Evolutionary conservation across 805 yeast species (phyloP), one percentile per base, ranked within the genome.

Genomic region (Clavispora vitiphila): DNA sequence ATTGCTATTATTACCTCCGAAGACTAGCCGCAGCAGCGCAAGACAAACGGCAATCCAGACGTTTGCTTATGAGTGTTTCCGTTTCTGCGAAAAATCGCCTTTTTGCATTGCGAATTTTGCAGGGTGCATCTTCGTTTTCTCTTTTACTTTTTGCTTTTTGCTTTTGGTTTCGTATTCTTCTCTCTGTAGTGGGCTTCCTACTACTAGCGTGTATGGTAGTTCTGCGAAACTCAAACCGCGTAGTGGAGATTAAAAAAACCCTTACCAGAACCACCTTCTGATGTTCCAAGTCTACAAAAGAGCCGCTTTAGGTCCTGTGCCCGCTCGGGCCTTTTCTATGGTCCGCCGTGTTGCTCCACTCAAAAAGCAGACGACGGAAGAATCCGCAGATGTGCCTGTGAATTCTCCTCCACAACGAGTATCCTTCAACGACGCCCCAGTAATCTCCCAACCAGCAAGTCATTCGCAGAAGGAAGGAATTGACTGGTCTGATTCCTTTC

Each of bases 401-500:
- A 27, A 40, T 1, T 18, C 27, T 10, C 20, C 40, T 5, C 37
- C 41, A 3, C 48, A 41, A 5, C 26, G 34, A 20, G 24, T 43
- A 5, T 38, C 58, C 5, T 50, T 60, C 29, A 46, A 52, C 15
- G 66, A 61, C 38, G 39, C 58, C 15, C 65, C 65, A 2, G 37
- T 50, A 1, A 43, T 44, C 24, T 39, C 47, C 8, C 44, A 44
- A 15, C 46, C 41, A 1, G 53, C 52, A 12, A n/a, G n/a, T n/a
- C n/a, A n/a, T n/a, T n/a, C n/a, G n/a, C n/a, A n/a, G n/a, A 57
- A 58, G 14, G 42, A 35, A n/a, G 40, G 46, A 1, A 65, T 72
- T 31, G 80, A 91, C 61, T 93, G 98, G 98, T 74, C 90, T 10
- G 81, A 77, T 20, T 86, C 96, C 2, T 93, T 83, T 69, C 83